phyloP scores from a whole-genome alignment of 192 early-diverging fungal genomes.

The Haplosporangium gracile region DNA sequence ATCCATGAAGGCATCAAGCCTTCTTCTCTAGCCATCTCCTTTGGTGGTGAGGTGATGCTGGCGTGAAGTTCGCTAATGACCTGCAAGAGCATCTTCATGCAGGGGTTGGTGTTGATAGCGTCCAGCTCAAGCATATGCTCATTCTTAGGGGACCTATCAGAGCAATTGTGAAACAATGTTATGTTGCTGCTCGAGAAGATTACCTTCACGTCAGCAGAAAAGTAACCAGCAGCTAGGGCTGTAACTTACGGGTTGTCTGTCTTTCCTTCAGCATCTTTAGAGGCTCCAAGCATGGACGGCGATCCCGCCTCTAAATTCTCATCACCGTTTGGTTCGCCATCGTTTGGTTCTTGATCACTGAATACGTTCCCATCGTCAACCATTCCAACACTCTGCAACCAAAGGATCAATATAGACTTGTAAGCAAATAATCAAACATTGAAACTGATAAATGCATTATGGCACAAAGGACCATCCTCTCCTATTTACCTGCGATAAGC shows the following conservation, averaged over 20 bases:
- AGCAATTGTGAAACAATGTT: background rate
- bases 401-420: background rate
- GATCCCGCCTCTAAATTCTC: background rate
- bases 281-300: background rate
- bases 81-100: conserved; percentile 72
- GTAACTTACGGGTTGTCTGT: conserved; percentile 17
- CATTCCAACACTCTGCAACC: conserved; percentile 43
- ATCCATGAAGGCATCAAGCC: conserved; percentile 75
- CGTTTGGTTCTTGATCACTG: conserved; percentile 1
- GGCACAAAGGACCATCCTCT: background rate
- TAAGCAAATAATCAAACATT: background rate
- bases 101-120: conserved; percentile 69
- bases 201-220: background rate
- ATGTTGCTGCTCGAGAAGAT: background rate
- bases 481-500: conserved; percentile 65
- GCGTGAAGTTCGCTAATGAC: conserved; percentile 68
- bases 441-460: background rate
- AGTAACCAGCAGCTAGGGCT: background rate
- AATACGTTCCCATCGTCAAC: conserved; percentile 18
- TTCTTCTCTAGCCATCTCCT: conserved; percentile 38
- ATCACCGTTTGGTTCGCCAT: background rate
- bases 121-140: conserved; percentile 63
- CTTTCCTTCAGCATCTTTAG: conserved; percentile 2
- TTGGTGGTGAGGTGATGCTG: conserved; percentile 52
- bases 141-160: background rate